These are phyloP conservation scores for Trebouxia sp. DNA, from an alignment of 139 green algal genomes.

Conservation along the genomic window DNA sequence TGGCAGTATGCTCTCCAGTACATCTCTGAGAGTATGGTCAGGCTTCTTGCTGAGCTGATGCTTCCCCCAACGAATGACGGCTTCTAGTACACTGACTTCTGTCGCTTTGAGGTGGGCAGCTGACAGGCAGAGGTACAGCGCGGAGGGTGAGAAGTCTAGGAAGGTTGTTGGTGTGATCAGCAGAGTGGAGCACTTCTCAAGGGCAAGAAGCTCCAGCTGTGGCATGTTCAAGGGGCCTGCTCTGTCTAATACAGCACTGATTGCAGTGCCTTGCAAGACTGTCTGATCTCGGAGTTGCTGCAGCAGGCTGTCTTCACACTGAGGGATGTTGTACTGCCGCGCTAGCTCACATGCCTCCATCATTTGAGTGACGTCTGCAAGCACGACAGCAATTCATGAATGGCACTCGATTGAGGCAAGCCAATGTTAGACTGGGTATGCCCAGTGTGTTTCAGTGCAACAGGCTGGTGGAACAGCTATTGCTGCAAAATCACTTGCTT, in stretches of 20 bases:
- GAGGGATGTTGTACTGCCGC: neutral
- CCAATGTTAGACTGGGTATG: too few relatives aligned
- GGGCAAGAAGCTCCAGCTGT: conserved; percentile 12
- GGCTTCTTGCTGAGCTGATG: neutral
- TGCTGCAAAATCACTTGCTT: neutral
- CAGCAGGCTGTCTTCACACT: neutral
- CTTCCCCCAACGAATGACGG: conserved; percentile 2
- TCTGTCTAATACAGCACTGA: conserved; percentile 1
- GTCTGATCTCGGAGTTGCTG: neutral
- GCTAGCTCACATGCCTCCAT: conserved; percentile 20
- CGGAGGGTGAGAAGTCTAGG: neutral
- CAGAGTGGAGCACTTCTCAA: conserved; percentile 14
- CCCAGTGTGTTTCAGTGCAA: too few relatives aligned
- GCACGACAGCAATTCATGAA: neutral
- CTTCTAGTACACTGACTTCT: conserved; percentile 7
- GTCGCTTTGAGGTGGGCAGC: neutral
- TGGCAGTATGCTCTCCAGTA: conserved; percentile 5
- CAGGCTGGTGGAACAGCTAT: too few relatives aligned
- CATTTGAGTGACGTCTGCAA: neutral
- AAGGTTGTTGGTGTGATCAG: neutral
- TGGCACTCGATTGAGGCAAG: too few relatives aligned
- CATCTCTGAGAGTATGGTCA: neutral
- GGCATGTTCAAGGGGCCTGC: neutral
- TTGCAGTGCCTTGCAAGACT: neutral
- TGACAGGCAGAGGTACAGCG: conserved; percentile 11